Base-by-base conservation (phyloP, 306 rosid species). In the Casuarina equisetifolia region DNA sequence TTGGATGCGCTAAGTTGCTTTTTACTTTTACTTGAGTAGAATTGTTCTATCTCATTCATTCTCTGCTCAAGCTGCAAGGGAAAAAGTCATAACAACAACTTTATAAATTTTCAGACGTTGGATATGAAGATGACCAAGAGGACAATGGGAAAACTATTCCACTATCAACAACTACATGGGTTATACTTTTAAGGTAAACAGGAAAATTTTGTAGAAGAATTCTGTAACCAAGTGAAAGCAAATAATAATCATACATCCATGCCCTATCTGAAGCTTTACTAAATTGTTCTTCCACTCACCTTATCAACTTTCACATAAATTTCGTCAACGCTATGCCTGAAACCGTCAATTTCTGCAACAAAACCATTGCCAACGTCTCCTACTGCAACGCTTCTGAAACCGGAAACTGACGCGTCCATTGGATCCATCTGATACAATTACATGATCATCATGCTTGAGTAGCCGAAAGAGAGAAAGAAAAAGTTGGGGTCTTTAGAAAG, bases 41-140 rank as follows among this genome's bases (percentile, higher is more conserved):
- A 89, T 11, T 72, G 82, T 42, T 88, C 93, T 75, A 94, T 71
- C 77, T 89, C 93, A 74, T 82, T 82, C 72, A 88, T 87, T 77
- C 79, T 88, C 74, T 88, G 85, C 88, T 92, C 94, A 62, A 92
- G 90, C 97, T 92, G 88, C 81, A 82, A 81, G 64, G 36, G 78
- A 78, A 78, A 70, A 13, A 51, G 54, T 45, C 61, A 58, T 8
- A 39, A 2, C 19, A 73, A 80, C 61, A 45, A 50, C 62, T 36
- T 45, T n/a, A 79, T 6, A 73, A 63, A 49, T 40, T 38, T 82
- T 49, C n/a, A 73, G 49, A 61, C 69, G 67, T 20, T 36, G 54
- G 61, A 72, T 19, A 61, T 51, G 77, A 74, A 76, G 63, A 71
- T 78, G 79, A 48, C 48, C 61, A 48, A 48, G 49, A 66, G 19